phyloP scores from a whole-genome alignment of 2,329 filamentous ascomycete species.

The Fusarium coicis region DNA sequence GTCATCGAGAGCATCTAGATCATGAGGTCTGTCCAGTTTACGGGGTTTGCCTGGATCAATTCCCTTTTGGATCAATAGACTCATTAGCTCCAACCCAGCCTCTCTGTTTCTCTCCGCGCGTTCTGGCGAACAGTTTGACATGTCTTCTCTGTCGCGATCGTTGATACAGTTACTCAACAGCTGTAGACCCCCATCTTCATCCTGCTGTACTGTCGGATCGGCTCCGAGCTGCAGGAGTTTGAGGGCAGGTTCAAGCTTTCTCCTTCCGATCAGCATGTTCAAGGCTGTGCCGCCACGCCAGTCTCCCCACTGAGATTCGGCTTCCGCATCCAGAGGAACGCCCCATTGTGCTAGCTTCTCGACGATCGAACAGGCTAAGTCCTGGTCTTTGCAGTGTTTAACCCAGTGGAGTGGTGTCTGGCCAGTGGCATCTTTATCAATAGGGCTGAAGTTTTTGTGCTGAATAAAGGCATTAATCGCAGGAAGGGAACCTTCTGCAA shows the following conservation, averaged over 20 bases:
- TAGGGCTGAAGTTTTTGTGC: neutral
- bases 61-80: neutral
- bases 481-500: neutral
- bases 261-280: neutral
- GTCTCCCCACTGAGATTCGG: neutral
- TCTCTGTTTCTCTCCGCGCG: neutral
- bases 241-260: neutral
- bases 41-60: neutral
- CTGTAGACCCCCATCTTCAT: rapidly evolving
- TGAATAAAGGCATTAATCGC: neutral
- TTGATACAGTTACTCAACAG: neutral
- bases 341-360: neutral
- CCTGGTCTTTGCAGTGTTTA: neutral
- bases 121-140: neutral
- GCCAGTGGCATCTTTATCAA: neutral
- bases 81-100: neutral
- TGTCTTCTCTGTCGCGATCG: rapidly evolving
- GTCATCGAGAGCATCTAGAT: rapidly evolving
- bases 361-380: neutral
- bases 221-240: neutral
- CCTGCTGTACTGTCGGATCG: neutral
- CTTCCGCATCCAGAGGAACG: neutral
- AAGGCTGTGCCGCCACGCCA: neutral
- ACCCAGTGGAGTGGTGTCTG: neutral
- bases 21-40: neutral